These are phyloP conservation scores for Stachybotrys chlorohalonatus DNA, from an alignment of 2,329 filamentous ascomycete genomes.

Conservation along the genomic window DNA sequence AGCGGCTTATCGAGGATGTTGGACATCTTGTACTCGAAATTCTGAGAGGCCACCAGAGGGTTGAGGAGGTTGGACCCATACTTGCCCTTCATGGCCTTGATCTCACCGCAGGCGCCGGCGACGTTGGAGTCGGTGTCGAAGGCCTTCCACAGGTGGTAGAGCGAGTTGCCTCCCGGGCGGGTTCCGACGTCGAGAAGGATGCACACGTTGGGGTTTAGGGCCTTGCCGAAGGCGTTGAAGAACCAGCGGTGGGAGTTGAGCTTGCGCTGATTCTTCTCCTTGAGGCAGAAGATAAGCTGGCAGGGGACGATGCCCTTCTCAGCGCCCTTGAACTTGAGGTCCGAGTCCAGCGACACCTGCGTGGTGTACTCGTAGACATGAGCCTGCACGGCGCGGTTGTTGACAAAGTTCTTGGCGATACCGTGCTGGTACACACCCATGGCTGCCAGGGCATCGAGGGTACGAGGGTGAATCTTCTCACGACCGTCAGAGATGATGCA, in stretches of 20 bases:
- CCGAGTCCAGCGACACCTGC: constrained; percentile 89
- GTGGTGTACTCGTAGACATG: constrained; percentile 99
- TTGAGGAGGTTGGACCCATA: constrained; percentile 78
- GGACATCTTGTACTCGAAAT: constrained; percentile 99
- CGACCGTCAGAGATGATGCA: constrained; percentile 94
- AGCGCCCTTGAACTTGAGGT: constrained; percentile 96
- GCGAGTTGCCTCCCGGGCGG: constrained; percentile 73
- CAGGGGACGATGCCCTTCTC: constrained; percentile 98
- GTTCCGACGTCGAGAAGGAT: constrained; percentile 96
- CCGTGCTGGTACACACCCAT: constrained; percentile 98
- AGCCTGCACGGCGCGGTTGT: constrained; percentile 87
- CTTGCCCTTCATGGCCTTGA: constrained; percentile 92
- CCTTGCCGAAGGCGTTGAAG: constrained; percentile 93
- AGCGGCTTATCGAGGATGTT: constrained; percentile 97
- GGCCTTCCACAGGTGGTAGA: constrained; percentile 99
- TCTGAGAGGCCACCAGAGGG: constrained; percentile 90
- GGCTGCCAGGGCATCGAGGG: constrained; percentile 85
- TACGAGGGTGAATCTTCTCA: constrained; percentile 81
- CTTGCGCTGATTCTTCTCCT: constrained; percentile 96
- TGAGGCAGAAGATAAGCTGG: constrained; percentile 97
- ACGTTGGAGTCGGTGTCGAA: constrained; percentile 98
- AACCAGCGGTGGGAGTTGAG: constrained; percentile 98
- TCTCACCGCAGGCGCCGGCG: constrained; percentile 92
- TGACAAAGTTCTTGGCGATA: constrained; percentile 97
- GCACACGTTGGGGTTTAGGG: constrained; percentile 91